phyloP scores from a whole-genome alignment of 176 grass and related monocot species.

The Carex littledalei region DNA sequence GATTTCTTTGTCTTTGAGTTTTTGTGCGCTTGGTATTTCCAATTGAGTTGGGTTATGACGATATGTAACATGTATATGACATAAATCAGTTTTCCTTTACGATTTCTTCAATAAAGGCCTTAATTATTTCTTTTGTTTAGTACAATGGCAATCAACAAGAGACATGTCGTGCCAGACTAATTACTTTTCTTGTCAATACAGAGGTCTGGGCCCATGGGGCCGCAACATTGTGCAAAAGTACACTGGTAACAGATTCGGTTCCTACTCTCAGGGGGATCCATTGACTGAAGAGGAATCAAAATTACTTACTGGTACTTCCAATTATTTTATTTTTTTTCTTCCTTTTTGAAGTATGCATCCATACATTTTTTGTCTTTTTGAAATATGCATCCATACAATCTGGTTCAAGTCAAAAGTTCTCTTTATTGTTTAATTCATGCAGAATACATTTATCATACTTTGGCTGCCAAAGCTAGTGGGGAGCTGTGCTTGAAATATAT shows the following conservation, averaged over 20 bases:
- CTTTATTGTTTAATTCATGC: neutral
- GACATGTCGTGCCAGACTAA: neutral
- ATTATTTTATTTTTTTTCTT: neutral
- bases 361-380: too few relatives aligned
- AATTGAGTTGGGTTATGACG: neutral
- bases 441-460: constrained; percentile 44
- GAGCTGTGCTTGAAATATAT: constrained; percentile 51
- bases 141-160: neutral
- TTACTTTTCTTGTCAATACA: constrained; percentile 2
- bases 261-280: constrained; percentile 28
- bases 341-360: neutral
- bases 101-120: neutral
- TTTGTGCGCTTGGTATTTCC: neutral
- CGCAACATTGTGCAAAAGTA: constrained; percentile 33
- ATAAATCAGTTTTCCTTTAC: neutral
- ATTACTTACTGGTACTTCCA: constrained; percentile 32
- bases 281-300: constrained; percentile 33
- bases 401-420: neutral
- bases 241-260: constrained; percentile 37
- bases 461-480: constrained; percentile 42
- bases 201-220: constrained; percentile 44
- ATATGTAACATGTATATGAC: neutral
- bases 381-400: neutral
- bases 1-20: neutral
- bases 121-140: neutral